Conservation (phyloP, 805 yeast genomes). For the Candida methanosorbosa region DNA sequence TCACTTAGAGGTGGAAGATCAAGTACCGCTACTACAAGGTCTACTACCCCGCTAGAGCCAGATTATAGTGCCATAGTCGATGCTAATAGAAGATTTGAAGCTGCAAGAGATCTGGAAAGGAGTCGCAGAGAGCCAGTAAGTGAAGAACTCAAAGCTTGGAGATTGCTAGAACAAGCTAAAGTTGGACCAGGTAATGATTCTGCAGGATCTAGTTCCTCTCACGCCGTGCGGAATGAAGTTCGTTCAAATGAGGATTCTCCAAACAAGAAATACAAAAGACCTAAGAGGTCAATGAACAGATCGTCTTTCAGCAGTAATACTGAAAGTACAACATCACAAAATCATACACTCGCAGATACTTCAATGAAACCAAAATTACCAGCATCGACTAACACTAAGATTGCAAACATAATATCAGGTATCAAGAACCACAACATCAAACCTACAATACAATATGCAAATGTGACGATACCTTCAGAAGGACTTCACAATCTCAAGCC, state of each 20-base stretch:
- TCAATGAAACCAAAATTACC: not conserved
- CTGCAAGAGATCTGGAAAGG: conserved; percentile 4
- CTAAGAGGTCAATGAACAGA: not conserved
- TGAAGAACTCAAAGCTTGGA: conserved; percentile 21
- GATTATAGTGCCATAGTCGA: conserved; percentile 17
- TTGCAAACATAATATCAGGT: not conserved
- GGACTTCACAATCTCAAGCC: not conserved
- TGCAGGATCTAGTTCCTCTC: no score
- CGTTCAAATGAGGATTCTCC: not conserved
- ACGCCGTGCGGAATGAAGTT: no score
- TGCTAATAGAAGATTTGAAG: conserved; percentile 6
- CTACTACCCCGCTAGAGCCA: not conserved
- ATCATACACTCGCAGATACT: not conserved
- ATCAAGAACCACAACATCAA: not conserved
- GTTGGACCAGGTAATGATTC: not conserved
- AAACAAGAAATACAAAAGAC: conserved; percentile 1
- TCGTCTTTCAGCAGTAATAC: not conserved
- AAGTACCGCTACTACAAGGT: not conserved
- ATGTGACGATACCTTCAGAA: not conserved
- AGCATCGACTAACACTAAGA: not conserved
- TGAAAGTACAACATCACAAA: no score
- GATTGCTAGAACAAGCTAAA: conserved; percentile 13
- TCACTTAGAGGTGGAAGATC: conserved; percentile 3
- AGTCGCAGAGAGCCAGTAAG: conserved; percentile 1
- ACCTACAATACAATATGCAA: no score